Base-by-base conservation (phyloP, 768 basidiomycete genomes). In the Vararia minispora region DNA sequence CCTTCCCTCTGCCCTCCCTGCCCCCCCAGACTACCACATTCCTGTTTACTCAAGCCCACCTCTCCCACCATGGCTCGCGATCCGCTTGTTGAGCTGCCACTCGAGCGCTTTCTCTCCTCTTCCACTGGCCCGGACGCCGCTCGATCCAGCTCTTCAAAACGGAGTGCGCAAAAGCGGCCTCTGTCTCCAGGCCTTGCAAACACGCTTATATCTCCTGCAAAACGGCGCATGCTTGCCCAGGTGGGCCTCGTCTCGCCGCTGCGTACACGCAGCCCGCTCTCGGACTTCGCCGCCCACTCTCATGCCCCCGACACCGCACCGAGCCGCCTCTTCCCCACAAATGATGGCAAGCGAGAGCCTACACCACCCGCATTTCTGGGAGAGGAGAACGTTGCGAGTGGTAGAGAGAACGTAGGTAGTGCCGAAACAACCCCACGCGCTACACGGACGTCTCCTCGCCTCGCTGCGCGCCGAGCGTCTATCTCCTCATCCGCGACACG, bases 171-270 rank as follows among this genome's bases (percentile, higher is more conserved):
- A 26, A 48, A 48, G 39, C 47, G 47, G 18, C 46, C 47, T 16
- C 32, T 45, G 35, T 48, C 47, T 2, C 45, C 47, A 11, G 42
- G 40, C 26, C 28, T 42, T 6, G 28, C 39, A 5, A 37, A 23
- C 8, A 28, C 44, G 22, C 39, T 36, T 32, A 42, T 45, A 28
- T 45, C n/a, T 29, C 47, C 47, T 13, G 45, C 45, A 14, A 48
- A 48, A 32, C 42, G 47, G 12, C 47, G 47, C 8, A 48, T 48
- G 20, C 45, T 48, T 21, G 47, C 33, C 35, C 47, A 48, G 27
- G 47, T 46, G 36, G 39, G 45, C 26, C 39, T 43, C 31, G 30
- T 48, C 9, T 29, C 22, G 30, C 35, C 47, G 13, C 27, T n/a
- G n/a, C 41, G 9, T 39, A 40, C 16, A 36, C 47, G 28, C 41